Percentiles rank a stretch among this genome's conserved stretches.
Conservation (phyloP, 257 asterid species). For the Fraxinus americana region DNA sequence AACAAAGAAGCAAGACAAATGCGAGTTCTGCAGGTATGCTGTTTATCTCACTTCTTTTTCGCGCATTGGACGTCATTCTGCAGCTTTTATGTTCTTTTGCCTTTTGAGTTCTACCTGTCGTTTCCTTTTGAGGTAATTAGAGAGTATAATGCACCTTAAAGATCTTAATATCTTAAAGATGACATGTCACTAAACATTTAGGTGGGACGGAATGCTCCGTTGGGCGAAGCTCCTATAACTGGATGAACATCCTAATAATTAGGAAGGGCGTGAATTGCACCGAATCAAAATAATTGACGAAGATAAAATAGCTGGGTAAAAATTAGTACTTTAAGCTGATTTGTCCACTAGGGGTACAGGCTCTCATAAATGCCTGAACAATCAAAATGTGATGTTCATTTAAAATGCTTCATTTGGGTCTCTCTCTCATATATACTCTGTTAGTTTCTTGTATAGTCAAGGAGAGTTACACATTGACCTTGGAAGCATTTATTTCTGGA, state of each 20-base stretch:
- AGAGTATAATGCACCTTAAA: not conserved
- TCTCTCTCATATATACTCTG: not conserved
- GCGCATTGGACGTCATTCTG: not conserved
- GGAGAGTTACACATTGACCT: not conserved
- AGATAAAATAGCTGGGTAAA: not conserved
- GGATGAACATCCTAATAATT: not conserved
- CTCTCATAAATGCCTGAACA: not conserved
- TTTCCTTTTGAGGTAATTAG: not conserved
- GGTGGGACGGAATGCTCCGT: not conserved
- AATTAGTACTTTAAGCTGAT: not conserved
- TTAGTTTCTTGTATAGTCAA: not conserved
- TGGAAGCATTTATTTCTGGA: constrained; percentile 4
- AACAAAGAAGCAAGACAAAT: constrained; percentile 87
- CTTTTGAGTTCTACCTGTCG: not conserved
- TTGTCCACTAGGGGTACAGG: not conserved
- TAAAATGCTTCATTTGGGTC: constrained; percentile 2
- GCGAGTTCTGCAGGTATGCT: constrained; percentile 78
- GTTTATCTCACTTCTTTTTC: not conserved
- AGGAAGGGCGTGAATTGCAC: not conserved
- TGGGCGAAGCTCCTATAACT: not conserved
- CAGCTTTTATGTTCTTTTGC: not conserved
- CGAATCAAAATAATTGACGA: not conserved
- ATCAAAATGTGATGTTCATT: constrained; percentile 8
- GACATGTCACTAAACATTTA: not conserved
- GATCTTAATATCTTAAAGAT: not conserved